These are phyloP conservation scores for Lycium ferocissimum DNA, from an alignment of 257 asterid genomes.

Conservation along the genomic window DNA sequence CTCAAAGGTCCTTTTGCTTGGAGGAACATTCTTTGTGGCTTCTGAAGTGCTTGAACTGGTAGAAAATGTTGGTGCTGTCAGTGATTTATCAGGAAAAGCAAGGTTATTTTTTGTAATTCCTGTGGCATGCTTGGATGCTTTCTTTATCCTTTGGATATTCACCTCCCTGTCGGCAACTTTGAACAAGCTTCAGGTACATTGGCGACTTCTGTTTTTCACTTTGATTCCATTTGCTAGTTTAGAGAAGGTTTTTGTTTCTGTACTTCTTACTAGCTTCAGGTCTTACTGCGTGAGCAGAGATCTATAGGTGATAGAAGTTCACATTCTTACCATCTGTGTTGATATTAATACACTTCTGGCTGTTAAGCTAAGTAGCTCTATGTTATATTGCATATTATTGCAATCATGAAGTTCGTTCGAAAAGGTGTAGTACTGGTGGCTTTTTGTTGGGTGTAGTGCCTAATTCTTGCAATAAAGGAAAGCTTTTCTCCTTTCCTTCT, in stretches of 20 bases:
- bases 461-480: slow-evolving; percentile 25
- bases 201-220: not conserved
- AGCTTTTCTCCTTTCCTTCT: not conserved
- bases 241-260: not conserved
- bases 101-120: slow-evolving; percentile 85
- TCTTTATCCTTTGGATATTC: slow-evolving; percentile 95
- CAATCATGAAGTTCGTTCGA: not conserved
- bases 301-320: not conserved
- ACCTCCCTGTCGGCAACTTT: slow-evolving; percentile 85
- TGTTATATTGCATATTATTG: not conserved
- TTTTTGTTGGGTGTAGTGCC: not conserved
- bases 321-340: not conserved
- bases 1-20: slow-evolving; percentile 87
- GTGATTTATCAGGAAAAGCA: slow-evolving; percentile 95
- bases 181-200: slow-evolving; percentile 93
- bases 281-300: not conserved
- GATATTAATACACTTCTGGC: not conserved
- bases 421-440: not conserved
- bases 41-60: slow-evolving; percentile 85
- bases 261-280: not conserved
- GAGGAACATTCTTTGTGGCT: slow-evolving; percentile 87
- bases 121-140: slow-evolving; percentile 93
- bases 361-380: not conserved
- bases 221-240: not conserved
- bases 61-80: slow-evolving; percentile 90